Evolutionary conservation across 768 basidiomycete species (phyloP), one percentile per base, ranked within the genome.

Genomic region (Hypsizygus marmoreus): DNA sequence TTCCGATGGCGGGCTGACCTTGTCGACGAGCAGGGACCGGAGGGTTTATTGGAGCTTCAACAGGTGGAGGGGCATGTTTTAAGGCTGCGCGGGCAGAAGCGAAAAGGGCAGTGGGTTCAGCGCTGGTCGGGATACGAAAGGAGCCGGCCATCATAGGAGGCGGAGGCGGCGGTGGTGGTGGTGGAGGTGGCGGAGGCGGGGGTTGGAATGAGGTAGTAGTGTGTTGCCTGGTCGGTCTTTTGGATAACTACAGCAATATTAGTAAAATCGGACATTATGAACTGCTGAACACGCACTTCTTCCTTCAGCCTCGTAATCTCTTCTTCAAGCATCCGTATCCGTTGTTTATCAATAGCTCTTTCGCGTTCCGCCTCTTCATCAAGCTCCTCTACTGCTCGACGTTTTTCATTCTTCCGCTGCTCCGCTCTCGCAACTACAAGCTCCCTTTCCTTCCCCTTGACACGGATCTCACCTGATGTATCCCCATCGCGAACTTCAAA

Each of bases 21-120:
- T 75, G 62, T 41, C 79, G 77, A 28, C 70, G 73, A 1, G 58
- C 50, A 11, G 65, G 53, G 4, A 64, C 58, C 5, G 60, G 57
- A 13, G 72, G 67, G 54, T 86, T 87, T 43, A 88, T 88, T 1
- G 87, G 83, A 0, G 80, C 80, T 61, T 88, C 87, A 13, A 75
- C 67, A 0, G 87, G 86, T 1, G 68, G 58, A 1, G 68, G 72
- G 4, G 76, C 74, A 20, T 73, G 79, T 40, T 82, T 84, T 16
- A 91, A 71, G 11, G 79, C 71, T n/a, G 88, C 84, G 2, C 88
- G 82, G 3, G 79, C 82, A 17, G 74, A 69, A 3, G 74, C 67
- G 44, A 88, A 84, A 31, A 83, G 72, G 51, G 26, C 68, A 45
- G 43, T 58, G 50, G 55, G 58, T 55, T 49, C 71, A 45, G 57